Conservation (phyloP, 805 yeast species). For the Starmerella sirachaensis region DNA sequence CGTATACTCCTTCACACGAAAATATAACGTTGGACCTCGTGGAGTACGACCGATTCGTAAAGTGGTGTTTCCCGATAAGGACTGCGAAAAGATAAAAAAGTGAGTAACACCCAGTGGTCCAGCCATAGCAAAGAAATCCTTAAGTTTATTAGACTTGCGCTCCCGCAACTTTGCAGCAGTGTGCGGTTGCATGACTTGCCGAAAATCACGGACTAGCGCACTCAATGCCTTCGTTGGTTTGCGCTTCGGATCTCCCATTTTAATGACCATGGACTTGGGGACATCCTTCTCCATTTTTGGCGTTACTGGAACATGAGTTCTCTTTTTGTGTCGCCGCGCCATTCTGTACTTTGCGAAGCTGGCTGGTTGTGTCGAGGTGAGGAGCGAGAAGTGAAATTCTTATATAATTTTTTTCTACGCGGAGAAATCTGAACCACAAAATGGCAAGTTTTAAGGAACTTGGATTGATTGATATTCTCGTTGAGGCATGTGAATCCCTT, state of each 20-base stretch:
- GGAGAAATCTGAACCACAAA: background rate
- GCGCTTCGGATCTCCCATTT: conserved; percentile 55
- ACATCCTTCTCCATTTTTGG: conserved; percentile 46
- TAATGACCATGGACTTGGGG: conserved; percentile 89
- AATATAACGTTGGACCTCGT: conserved; percentile 86
- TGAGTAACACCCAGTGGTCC: conserved; percentile 93
- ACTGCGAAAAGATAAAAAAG: conserved; percentile 73
- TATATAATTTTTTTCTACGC: conserved; percentile 4
- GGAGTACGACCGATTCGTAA: conserved; percentile 80
- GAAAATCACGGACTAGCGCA: conserved; percentile 75
- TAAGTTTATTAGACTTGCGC: conserved; percentile 72
- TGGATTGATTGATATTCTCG: conserved; percentile 34
- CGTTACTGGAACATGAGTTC: conserved; percentile 64
- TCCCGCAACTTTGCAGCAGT: conserved; percentile 84
- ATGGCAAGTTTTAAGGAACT: conserved; percentile 25
- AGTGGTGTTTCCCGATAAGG: conserved; percentile 59
- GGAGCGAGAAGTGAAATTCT: too few species aligned
- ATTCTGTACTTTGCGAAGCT: too few species aligned
- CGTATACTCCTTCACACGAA: conserved; percentile 64
- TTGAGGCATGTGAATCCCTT: conserved; percentile 65
- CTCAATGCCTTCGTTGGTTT: conserved; percentile 67
- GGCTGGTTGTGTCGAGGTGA: too few species aligned
- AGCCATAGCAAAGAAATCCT: conserved; percentile 95
- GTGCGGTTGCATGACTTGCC: conserved; percentile 90
- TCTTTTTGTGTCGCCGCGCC: conserved; percentile 47